Base-by-base conservation (phyloP, 345 rosid genomes). In the Populus tremula region DNA sequence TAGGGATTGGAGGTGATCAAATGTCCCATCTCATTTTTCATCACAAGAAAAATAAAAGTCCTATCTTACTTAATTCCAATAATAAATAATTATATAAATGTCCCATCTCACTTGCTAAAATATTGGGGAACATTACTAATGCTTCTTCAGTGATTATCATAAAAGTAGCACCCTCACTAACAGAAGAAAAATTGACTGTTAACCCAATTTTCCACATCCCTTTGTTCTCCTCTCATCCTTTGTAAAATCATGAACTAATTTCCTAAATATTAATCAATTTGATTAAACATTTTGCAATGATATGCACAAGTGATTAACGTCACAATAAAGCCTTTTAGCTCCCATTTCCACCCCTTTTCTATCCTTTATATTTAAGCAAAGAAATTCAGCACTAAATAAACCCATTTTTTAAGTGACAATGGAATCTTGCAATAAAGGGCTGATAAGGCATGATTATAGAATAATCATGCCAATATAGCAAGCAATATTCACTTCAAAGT, bases 341-440 rank as follows among this genome's bases (percentile, higher is more conserved):
- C 13, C n/a, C 1, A 9, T 49, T 17, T 8, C 3, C 3, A 2
- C 31, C 12, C 5, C 2, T 2, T 2, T 21, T 23, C 16, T n/a
- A 67, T 59, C 36, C 84, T 85, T 85, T 69, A 41, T 77, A 78
- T 41, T 18, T 33, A 85, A 76, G 86, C 59, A 78, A 81, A 70
- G 39, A 75, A 39, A 31, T 16, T 47, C 17, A 36, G 50, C 27
- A 50, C 64, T 47, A 35, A 23, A 50, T 43, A 27, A 56, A 64
- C 72, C 49, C 62, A n/a, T 6, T 59, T 49, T 17, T 18, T 12
- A 20, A 43, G 50, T 54, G 38, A 67, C 54, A 25, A 2, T 14
- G 50, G 41, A 36, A 50, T 25, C 39, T n/a, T n/a, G 27, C 20
- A 5, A 29, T 35, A 25, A 56, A 8, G 63, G 63, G 5, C 29